A percentile compares a stretch with the other conserved stretches of the same genome.
Evolutionary conservation across 2,329 filamentous ascomycete genomes (phyloP).

Genomic region (Cyphellophora attinorum): DNA sequence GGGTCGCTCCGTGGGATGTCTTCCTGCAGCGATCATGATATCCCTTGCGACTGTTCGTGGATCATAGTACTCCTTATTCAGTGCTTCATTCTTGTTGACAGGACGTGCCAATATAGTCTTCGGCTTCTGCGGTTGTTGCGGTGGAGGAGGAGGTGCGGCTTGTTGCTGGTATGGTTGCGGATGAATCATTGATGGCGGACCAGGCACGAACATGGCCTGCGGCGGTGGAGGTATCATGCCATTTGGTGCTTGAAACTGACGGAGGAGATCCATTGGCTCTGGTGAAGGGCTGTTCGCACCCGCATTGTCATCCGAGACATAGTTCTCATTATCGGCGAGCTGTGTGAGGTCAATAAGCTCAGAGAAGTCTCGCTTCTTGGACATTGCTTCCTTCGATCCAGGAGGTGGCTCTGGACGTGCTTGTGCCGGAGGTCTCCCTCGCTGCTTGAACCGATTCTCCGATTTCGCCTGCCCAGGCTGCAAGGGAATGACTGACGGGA

Average conservation of each 20-base stretch:
- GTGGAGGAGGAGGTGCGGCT: not conserved
- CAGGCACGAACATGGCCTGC: not conserved
- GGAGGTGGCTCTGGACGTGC: conserved; percentile 15
- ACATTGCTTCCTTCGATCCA: conserved; percentile 43
- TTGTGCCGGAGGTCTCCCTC: not conserved
- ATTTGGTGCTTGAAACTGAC: conserved; percentile 5
- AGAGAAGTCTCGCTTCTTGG: conserved; percentile 45
- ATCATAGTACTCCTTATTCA: conserved; percentile 45
- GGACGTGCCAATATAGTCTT: conserved; percentile 29
- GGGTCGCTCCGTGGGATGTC: conserved; percentile 48
- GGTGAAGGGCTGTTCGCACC: conserved; percentile 10
- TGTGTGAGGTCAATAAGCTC: conserved; percentile 45
- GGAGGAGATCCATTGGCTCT: conserved; percentile 5
- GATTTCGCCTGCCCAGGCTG: not conserved
- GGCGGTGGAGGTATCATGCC: not conserved
- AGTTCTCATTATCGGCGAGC: conserved; percentile 37
- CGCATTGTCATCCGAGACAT: conserved; percentile 22
- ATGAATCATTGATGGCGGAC: not conserved
- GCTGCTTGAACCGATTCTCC: not conserved
- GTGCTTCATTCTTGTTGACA: conserved; percentile 28
- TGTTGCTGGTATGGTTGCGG: not conserved
- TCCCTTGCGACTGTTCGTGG: conserved; percentile 54
- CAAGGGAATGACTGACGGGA: not conserved
- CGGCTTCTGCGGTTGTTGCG: conserved; percentile 2
- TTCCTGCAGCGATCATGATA: conserved; percentile 51